These are phyloP conservation scores for Penicillium psychrofluorescens DNA, from an alignment of 495 filamentous ascomycete genomes.

Conservation along the genomic window DNA sequence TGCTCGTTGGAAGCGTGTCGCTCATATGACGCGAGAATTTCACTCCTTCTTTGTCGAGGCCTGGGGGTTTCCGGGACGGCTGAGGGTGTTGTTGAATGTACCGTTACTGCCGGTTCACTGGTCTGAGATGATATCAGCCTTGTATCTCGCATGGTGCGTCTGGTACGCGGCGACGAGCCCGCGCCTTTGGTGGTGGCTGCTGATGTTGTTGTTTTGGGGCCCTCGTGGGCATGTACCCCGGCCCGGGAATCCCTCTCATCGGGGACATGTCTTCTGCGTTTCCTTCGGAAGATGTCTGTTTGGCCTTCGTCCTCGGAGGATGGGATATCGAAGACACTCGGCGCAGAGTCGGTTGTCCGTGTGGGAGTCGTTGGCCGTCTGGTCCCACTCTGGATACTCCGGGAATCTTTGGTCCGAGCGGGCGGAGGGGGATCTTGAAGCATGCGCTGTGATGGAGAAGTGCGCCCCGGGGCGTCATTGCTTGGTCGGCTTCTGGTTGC, in stretches of 20 bases:
- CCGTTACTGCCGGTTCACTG: no score
- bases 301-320: constrained; percentile 29
- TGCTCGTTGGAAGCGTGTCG: no score
- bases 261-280: constrained; percentile 7
- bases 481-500: constrained; percentile 14
- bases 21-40: no score
- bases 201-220: no score
- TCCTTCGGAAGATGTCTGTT: constrained; percentile 1
- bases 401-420: not conserved
- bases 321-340: constrained; percentile 28
- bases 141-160: no score
- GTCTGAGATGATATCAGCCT: no score
- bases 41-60: not conserved
- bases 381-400: not conserved
- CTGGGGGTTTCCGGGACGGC: constrained; percentile 6
- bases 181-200: no score
- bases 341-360: not conserved
- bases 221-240: no score
- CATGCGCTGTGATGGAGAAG: not conserved
- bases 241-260: constrained; percentile 1
- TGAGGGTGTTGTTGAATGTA: no score
- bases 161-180: no score
- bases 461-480: not conserved
- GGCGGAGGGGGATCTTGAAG: not conserved
- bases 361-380: not conserved